These are phyloP conservation scores for Allium cepa DNA, from an alignment of 106 monocot species.

Conservation along the genomic window DNA sequence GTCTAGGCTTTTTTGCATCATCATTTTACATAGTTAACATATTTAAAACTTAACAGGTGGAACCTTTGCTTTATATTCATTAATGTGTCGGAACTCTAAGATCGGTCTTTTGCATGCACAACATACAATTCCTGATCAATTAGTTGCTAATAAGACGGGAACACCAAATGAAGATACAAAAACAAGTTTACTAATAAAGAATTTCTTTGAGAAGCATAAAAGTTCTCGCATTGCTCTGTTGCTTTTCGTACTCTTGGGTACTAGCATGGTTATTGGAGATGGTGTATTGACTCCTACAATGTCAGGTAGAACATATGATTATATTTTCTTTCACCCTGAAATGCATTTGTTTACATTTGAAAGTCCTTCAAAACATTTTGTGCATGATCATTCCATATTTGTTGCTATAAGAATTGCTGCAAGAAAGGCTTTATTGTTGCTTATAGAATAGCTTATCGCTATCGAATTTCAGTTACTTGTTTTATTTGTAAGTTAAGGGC, in stretches of 20 bases:
- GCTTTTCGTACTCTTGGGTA: constrained; percentile 61
- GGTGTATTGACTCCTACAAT: constrained; percentile 73
- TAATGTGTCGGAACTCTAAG: constrained; percentile 62
- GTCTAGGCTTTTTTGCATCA: too few relatives aligned
- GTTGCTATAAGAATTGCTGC: too few relatives aligned
- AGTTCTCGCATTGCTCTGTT: constrained; percentile 43
- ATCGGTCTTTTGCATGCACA: constrained; percentile 35
- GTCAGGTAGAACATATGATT: constrained; percentile 44
- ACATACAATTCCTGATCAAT: constrained; percentile 14
- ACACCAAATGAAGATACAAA: constrained; percentile 25
- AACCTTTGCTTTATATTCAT: constrained; percentile 82
- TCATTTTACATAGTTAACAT: background rate
- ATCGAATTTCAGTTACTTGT: too few relatives aligned
- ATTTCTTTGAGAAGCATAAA: constrained; percentile 57
- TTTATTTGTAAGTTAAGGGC: too few relatives aligned
- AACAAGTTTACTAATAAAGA: constrained; percentile 41
- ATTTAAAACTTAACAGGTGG: constrained; percentile 37
- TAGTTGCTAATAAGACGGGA: constrained; percentile 14
- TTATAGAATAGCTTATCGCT: too few relatives aligned
- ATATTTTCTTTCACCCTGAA: too few relatives aligned
- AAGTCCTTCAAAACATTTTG: too few relatives aligned
- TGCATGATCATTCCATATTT: too few relatives aligned
- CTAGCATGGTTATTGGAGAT: constrained; percentile 78
- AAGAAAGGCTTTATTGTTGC: too few relatives aligned
- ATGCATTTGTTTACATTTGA: too few relatives aligned